Evolutionary conservation across 768 basidiomycete genomes (phyloP).

Genomic region (Lactifluus piperatus): DNA sequence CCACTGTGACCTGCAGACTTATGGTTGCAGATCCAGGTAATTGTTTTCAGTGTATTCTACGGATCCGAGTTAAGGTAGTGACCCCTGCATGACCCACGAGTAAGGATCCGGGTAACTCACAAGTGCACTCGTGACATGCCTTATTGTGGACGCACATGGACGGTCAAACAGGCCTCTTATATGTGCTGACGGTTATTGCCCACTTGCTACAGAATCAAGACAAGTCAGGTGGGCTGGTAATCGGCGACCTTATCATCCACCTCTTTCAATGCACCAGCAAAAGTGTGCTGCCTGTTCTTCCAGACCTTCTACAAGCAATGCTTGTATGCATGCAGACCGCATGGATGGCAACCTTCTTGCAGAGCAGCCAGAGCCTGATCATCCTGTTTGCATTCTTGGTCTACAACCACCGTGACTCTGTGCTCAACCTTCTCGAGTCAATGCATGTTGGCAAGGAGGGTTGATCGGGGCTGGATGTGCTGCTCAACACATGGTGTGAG

Average conservation of each 20-base stretch:
- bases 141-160: conserved; percentile 63
- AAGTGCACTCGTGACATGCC: no score
- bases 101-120: no score
- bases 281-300: conserved; percentile 73
- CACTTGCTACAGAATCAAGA: conserved; percentile 69
- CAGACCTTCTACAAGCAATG: conserved; percentile 81
- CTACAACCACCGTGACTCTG: no score
- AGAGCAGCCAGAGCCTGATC: conserved; percentile 88
- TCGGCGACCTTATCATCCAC: conserved; percentile 94
- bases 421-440: conserved; percentile 67
- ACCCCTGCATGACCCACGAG: no score
- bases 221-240: conserved; percentile 86
- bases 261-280: conserved; percentile 77
- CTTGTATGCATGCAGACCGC: conserved; percentile 72
- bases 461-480: conserved; percentile 64
- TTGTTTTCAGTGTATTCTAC: no score
- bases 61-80: no score
- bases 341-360: conserved; percentile 84
- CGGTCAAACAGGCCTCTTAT: conserved; percentile 68
- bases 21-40: no score
- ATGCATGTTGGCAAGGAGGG: conserved; percentile 41
- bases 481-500: conserved; percentile 90
- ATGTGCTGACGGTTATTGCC: conserved; percentile 67
- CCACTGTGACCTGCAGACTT: no score
- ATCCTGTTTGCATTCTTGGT: conserved; percentile 94